These are phyloP conservation scores for Edaphochlamys debaryana DNA, from an alignment of 139 green algal genomes.

Conservation along the genomic window DNA sequence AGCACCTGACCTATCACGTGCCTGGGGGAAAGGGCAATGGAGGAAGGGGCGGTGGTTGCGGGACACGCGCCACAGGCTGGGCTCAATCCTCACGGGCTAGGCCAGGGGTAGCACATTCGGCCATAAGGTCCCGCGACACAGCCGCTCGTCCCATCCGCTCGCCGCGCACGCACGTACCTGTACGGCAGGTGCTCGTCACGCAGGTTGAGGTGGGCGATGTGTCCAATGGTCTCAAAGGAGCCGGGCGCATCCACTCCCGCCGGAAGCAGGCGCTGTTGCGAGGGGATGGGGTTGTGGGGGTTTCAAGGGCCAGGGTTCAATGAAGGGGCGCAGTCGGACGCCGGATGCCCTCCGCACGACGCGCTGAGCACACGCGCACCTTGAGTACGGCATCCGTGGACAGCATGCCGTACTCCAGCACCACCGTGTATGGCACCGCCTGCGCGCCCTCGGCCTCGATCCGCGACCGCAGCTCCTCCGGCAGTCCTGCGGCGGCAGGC, in stretches of 20 bases:
- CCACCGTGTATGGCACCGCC: conserved; percentile 47
- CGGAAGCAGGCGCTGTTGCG: conserved; percentile 80
- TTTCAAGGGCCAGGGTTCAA: too few relatives aligned
- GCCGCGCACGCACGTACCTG: conserved; percentile 66
- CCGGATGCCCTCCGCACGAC: too few relatives aligned
- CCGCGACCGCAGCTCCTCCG: conserved; percentile 15
- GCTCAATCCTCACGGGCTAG: too few relatives aligned
- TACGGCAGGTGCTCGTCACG: conserved; percentile 86
- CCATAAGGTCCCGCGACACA: too few relatives aligned
- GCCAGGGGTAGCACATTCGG: too few relatives aligned
- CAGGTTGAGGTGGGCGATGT: conserved; percentile 97
- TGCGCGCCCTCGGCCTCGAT: conserved; percentile 8
- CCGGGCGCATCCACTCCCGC: conserved; percentile 80
- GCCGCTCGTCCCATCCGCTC: too few relatives aligned
- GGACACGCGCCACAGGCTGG: too few relatives aligned
- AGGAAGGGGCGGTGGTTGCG: too few relatives aligned
- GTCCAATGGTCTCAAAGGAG: conserved; percentile 95
- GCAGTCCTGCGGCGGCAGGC: conserved; percentile 34
- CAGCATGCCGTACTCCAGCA: conserved; percentile 75
- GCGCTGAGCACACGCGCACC: too few relatives aligned
- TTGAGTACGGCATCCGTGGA: conserved; percentile 66
- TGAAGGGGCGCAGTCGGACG: too few relatives aligned
- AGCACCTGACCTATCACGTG: conserved; percentile 52
- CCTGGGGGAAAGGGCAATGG: too few relatives aligned
- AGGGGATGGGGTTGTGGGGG: too few relatives aligned